phyloP scores from a whole-genome alignment of 768 basidiomycete genomes.

The Dentipellis sp. region DNA sequence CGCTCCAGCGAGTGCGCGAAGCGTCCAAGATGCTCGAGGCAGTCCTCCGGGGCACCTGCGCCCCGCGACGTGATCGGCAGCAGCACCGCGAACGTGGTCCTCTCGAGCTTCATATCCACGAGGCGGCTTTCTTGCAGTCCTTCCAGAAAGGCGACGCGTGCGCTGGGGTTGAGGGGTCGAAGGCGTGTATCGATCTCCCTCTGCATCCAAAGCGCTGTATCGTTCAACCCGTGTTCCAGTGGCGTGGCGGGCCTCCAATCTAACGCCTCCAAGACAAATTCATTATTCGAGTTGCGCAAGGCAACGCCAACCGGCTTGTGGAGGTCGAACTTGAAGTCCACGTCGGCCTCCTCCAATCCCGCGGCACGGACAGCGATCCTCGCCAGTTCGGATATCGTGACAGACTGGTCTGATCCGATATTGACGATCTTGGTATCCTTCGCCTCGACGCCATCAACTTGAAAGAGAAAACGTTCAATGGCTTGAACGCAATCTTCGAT shows the following conservation, averaged over 20 bases:
- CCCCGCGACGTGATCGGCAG: constrained; percentile 52
- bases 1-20: constrained; percentile 35
- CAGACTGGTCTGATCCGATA: constrained; percentile 38
- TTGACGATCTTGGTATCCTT: constrained; percentile 30
- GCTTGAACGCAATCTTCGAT: constrained; percentile 48
- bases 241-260: constrained; percentile 34
- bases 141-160: constrained; percentile 14
- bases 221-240: constrained; percentile 37
- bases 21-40: constrained; percentile 29
- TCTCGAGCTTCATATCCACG: constrained; percentile 25
- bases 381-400: constrained; percentile 35
- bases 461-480: constrained; percentile 27
- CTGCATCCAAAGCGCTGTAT: constrained; percentile 40
- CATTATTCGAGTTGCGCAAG: constrained; percentile 45
- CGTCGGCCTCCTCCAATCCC: constrained; percentile 19
- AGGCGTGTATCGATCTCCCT: constrained; percentile 24
- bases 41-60: constrained; percentile 22
- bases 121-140: constrained; percentile 27
- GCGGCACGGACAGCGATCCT: constrained; percentile 27
- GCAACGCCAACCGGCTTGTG: constrained; percentile 36
- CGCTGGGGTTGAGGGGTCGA: neutral
- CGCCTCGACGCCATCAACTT: neutral
- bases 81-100: constrained; percentile 39
- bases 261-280: constrained; percentile 21
- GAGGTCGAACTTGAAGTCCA: constrained; percentile 21